Evolutionary conservation across 2,329 filamentous ascomycete species (phyloP), one percentile per base, ranked within the genome.

Genomic region (Hypomyces perniciosus): DNA sequence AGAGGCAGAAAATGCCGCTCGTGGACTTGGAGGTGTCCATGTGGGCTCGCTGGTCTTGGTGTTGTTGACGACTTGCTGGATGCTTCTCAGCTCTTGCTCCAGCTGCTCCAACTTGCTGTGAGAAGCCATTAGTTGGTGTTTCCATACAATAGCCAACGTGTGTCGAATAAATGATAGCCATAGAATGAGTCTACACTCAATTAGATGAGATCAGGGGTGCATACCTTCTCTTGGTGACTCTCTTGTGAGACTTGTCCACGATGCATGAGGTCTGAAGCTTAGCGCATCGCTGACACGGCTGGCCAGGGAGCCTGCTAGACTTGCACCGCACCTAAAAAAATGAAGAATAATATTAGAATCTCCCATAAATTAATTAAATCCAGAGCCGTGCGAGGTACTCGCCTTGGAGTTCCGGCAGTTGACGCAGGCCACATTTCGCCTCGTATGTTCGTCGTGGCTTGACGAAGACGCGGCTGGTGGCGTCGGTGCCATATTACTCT

Each of bases 71-170:
- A 71, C 74, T 56, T 79, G 70, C 57, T 78, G 79, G 58, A 80
- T 79, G 59, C 66, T 75, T 55, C 69, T 72, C n/a, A 80, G 71
- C 59, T 80, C 77, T 53, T 76, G 73, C 46, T 75, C 77, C 4
- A 80, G 66, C 54, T 77, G 73, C 55, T 81, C 78, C 3, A 81
- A 66, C 59, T 81, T 80, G 57, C 78, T 80, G 43, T 3, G 27
- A n/a, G 33, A 4, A 6, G 46, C 20, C 8, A 10, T 9, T n/a
- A 27, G 20, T 41, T 26, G n/a, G 31, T 28, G 31, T 29, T n/a
- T 40, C 26, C 30, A 34, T 29, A 37, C 7, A 38, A 27, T 20
- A n/a, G 29, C 5, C 13, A 13, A 39, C 9, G 20, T 4, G 31
- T 42, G 34, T 28, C 35, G 5, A 9, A 29, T 8, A 27, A 49